Base-by-base conservation (phyloP, 306 rosid species). In the Malus fusca region DNA sequence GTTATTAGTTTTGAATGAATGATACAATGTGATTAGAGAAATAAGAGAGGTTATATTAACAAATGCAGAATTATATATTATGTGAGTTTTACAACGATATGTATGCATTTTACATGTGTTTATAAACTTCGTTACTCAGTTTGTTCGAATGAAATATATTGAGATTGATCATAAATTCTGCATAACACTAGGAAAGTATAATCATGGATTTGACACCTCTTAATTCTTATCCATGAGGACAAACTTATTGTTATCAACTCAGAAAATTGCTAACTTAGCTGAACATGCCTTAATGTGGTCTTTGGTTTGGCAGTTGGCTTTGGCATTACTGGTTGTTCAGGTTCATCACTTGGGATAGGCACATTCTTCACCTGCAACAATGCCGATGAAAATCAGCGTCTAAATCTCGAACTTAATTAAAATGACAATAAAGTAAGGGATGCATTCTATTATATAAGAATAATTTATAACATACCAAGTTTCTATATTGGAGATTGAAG, bases 401-500 rank as follows among this genome's bases (percentile, higher is more conserved):
- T 8, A 10, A 53, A 19, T 23, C 58, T 73, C 33, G 66, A 40
- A 31, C 33, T 14, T 21, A 43, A 28, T 26, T 19, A 33, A 18
- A 44, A 15, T 14, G 21, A 37, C 58, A 52, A 68, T 66, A 33
- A 44, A 55, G 26, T 56, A 33, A 5, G 42, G 19, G 53, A 5
- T 33, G 58, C 18, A 44, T 46, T 40, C 14, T 26, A 11, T 69
- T 6, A 0, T 52, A 63, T 52, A 53, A 66, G 28, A 30, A 81
- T 62, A 26, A 40, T 12, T 11, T 23, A 26, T 35, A 42, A 64
- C 77, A 53, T 77, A 93, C 98, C 91, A 91, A 83, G 80, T 87
- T 84, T 84, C 84, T 90, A 77, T 84, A 91, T 46, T 83, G 80
- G 51, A 90, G 96, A 83, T 83, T 90, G 76, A 88, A 91, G 74